Conservation (phyloP, 306 rosid genomes). For the Albizia julibrissin region DNA sequence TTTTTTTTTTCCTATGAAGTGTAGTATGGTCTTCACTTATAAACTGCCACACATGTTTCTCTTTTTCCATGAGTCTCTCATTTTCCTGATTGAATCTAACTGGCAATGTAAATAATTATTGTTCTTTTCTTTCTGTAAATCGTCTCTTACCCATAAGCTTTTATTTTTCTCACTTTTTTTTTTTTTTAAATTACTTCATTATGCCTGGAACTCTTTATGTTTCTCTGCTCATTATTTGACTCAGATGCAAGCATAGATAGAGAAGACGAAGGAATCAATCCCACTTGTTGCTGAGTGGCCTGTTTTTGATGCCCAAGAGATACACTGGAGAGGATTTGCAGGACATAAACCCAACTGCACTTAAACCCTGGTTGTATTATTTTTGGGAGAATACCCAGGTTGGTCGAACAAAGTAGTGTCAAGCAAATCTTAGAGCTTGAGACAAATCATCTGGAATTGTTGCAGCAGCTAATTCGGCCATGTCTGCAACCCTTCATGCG, state of each 20-base stretch:
- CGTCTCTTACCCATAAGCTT: neutral
- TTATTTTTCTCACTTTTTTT: too few relatives aligned
- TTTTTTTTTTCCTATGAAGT: neutral
- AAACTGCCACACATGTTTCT: neutral
- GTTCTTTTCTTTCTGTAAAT: neutral
- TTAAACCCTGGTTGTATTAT: neutral
- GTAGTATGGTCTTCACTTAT: neutral
- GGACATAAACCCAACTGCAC: neutral
- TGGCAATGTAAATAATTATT: too few relatives aligned
- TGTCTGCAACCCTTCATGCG: conserved; percentile 49
- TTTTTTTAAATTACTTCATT: neutral
- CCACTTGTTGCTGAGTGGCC: neutral
- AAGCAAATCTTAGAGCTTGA: neutral
- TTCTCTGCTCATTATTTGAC: neutral
- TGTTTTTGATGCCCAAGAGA: neutral
- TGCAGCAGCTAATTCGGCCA: neutral
- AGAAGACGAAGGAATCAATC: neutral
- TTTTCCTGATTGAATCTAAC: neutral
- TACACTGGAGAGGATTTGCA: neutral
- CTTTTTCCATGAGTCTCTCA: neutral
- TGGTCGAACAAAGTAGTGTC: neutral
- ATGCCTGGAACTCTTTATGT: neutral
- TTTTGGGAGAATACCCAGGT: neutral
- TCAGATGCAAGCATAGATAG: neutral
- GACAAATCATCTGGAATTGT: neutral